phyloP scores from a whole-genome alignment of 176 grass and related monocot species.

The Juncus effusus region DNA sequence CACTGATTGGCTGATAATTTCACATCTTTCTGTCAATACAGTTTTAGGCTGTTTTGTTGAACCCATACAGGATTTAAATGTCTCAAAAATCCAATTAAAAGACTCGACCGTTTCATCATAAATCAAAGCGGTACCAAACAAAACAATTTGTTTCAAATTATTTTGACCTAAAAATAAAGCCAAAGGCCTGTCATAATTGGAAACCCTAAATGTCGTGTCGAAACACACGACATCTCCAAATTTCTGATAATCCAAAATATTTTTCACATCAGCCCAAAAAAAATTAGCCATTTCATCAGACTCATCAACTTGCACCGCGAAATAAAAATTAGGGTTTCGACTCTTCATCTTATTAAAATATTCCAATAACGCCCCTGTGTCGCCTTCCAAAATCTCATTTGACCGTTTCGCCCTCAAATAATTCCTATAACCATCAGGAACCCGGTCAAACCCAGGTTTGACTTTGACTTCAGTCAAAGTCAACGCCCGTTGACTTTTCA shows the following conservation, averaged over 20 bases:
- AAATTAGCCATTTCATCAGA: conserved; percentile 72
- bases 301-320: conserved; percentile 86
- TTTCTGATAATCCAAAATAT: conserved; percentile 74
- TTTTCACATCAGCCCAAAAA: conserved; percentile 81
- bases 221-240: conserved; percentile 83
- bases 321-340: conserved; percentile 78
- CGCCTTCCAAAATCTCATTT: conserved; percentile 44
- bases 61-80: conserved; percentile 67
- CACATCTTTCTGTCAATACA: conserved; percentile 54
- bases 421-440: conserved; percentile 75
- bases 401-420: conserved; percentile 59
- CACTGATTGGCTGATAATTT: conserved; percentile 55
- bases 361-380: conserved; percentile 55
- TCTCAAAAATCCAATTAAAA: conserved; percentile 86
- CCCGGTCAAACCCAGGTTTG: conserved; percentile 42
- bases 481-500: conserved; percentile 55
- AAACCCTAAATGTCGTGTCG: conserved; percentile 59
- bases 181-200: conserved; percentile 55
- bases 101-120: conserved; percentile 88
- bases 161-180: conserved; percentile 86
- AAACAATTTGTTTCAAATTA: conserved; percentile 67
- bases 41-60: conserved; percentile 53
- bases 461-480: conserved; percentile 31
- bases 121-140: conserved; percentile 77
- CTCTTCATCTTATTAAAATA: conserved; percentile 85